Percentiles rank a stretch among this genome's conserved stretches.
Conservation (phyloP, 129 eudicot species). For the Cynara cardunculus region DNA sequence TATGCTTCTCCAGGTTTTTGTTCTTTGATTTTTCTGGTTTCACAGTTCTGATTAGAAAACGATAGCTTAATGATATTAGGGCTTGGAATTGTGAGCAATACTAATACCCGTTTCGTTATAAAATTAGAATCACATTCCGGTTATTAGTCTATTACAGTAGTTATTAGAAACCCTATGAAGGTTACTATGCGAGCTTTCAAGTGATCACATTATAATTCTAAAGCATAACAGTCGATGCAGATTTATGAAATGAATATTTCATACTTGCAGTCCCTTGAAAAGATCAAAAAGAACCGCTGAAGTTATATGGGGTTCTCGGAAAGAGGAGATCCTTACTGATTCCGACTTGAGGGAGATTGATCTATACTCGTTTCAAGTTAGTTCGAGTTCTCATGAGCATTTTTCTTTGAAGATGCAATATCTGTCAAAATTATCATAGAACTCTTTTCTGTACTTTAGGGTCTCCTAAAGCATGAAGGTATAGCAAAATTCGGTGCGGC, state of each 20-base stretch:
- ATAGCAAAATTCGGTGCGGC: constrained; percentile 74
- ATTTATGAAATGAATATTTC: background rate
- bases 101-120: background rate
- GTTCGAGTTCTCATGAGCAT: constrained; percentile 26
- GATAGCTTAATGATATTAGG: constrained; percentile 14
- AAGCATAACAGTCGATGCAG: background rate
- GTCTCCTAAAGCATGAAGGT: constrained; percentile 89
- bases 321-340: constrained; percentile 69
- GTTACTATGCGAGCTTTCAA: background rate
- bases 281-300: constrained; percentile 94
- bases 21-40: constrained; percentile 5
- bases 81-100: background rate
- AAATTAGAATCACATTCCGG: background rate
- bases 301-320: constrained; percentile 81
- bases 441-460: constrained; percentile 37
- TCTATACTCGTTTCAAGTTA: constrained; percentile 92
- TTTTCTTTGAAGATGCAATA: constrained; percentile 10
- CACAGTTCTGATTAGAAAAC: background rate
- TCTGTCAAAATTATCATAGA: background rate
- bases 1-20: constrained; percentile 71
- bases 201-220: background rate
- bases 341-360: constrained; percentile 85
- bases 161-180: background rate
- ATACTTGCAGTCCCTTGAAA: constrained; percentile 61
- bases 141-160: background rate